A percentile compares a stretch with the other conserved stretches of the same genome.
Conservation (phyloP, 441 rosid genomes). For the Arabidopsis hybrid region DNA sequence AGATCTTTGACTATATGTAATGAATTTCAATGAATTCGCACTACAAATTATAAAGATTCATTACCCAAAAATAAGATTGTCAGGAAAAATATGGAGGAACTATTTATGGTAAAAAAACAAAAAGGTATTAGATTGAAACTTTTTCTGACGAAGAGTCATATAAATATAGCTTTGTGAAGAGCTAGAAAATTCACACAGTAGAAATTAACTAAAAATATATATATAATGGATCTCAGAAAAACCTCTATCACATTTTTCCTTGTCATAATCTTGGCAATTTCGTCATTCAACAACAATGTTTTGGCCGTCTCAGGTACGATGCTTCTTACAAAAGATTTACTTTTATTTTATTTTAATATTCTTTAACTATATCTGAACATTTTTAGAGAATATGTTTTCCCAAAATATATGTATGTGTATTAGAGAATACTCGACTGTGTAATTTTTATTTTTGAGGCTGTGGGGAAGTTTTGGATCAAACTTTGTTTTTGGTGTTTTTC, state of each 20-base stretch:
- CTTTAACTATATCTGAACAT: no score
- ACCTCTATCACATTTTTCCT: not conserved
- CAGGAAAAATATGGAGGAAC: not conserved
- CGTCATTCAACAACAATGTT: not conserved
- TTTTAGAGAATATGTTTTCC: no score
- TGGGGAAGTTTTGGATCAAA: no score
- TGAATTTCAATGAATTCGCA: no score
- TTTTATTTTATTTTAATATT: no score
- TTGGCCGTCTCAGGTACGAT: constrained; percentile 10
- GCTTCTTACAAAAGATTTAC: not conserved
- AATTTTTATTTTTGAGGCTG: no score
- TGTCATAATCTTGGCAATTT: not conserved
- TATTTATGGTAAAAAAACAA: not conserved
- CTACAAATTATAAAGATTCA: no score
- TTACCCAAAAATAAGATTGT: no score
- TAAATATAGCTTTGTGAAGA: not conserved
- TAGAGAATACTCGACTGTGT: no score
- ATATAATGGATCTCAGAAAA: not conserved
- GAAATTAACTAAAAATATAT: not conserved
- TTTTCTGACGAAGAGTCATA: not conserved
- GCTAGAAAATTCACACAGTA: not conserved
- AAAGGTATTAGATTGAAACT: not conserved
- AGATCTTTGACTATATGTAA: no score
- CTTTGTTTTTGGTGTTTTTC: no score
- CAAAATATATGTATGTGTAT: no score